These are phyloP conservation scores for Schwanniomyces polymorphus DNA, from an alignment of 805 yeast species.

Conservation along the genomic window DNA sequence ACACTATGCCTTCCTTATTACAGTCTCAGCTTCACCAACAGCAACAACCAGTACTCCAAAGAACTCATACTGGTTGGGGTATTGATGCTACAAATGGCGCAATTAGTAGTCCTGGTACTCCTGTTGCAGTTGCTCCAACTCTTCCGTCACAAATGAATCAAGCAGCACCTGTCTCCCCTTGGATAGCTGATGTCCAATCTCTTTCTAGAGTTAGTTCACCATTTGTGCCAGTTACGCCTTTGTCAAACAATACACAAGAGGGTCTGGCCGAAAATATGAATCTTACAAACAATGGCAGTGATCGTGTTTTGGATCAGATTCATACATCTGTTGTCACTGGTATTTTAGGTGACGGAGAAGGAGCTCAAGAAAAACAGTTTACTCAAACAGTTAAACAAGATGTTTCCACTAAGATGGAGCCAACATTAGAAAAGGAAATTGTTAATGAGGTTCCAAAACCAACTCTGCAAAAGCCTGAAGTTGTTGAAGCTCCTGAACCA, in stretches of 20 bases:
- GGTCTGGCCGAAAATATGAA: background rate
- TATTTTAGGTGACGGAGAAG: constrained; percentile 32
- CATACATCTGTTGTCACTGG: constrained; percentile 42
- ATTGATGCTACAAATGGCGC: constrained; percentile 21
- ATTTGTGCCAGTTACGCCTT: constrained; percentile 26
- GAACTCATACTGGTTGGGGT: constrained; percentile 42
- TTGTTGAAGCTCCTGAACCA: background rate
- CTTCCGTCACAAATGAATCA: constrained; percentile 24
- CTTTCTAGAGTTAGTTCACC: constrained; percentile 42
- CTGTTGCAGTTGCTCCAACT: constrained; percentile 22
- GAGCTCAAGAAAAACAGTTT: background rate
- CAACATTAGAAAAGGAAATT: background rate
- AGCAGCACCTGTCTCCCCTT: constrained; percentile 43
- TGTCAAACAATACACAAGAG: constrained; percentile 1
- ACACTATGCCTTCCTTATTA: constrained; percentile 32
- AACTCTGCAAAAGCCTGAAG: background rate
- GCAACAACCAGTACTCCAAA: constrained; percentile 30
- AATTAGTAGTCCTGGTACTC: constrained; percentile 27
- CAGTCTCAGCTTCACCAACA: constrained; percentile 31
- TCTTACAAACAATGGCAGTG: constrained; percentile 14
- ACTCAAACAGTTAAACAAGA: background rate
- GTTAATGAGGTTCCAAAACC: background rate
- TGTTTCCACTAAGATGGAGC: background rate
- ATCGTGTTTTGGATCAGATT: constrained; percentile 35
- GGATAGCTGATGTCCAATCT: constrained; percentile 33